Evolutionary conservation across 1,284 basidiomycete species (phyloP), one percentile per base, ranked within the genome.

Genomic region (Cutaneotrichosporon mucoides): DNA sequence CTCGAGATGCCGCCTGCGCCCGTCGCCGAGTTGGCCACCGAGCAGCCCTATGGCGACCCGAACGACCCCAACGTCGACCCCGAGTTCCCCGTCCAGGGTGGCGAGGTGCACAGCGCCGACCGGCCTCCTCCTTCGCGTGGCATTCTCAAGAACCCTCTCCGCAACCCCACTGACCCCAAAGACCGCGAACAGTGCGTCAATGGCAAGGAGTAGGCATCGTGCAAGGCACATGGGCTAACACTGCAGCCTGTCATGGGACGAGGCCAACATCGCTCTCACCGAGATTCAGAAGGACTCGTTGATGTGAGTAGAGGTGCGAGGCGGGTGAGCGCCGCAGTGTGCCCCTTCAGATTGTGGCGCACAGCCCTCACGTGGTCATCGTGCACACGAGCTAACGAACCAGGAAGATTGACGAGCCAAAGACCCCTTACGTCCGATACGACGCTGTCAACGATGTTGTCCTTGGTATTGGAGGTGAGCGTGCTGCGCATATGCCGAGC

Each of bases 341-440:
- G 24, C 24, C 24, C 24, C 24, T 24, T 24, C 24, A 24, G 24
- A 24, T 24, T 24, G 24, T 24, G 24, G 24, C 24, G 24, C 24
- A 24, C 24, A 24, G 24, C 24, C 24, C 35, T 38, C 8, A 24
- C 38, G 4, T 16, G 10, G 24, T 9, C 44, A 6, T 16, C 38
- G 33, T 13, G 1, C 12, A 24, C 37, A 16, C 36, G 38, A 4
- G 7, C 53, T 56, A 11, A 56, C 54, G 5, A 13, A n/a, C 36
- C 49, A 78, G 76, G 76, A 95, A 93, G 85, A 95, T 95, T 72
- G 92, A 89, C 4, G 92, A 95, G 73, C 92, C 92, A 53, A 95
- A 95, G 84, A 95, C 92, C n/a, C 92, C 92, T 0, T 95, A 88
- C 77, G 91, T 95, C 55, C 82, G 90, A 63, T 92, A 93, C 76